phyloP scores from a whole-genome alignment of 2,329 filamentous ascomycete species.

The Albifimbria verrucaria region DNA sequence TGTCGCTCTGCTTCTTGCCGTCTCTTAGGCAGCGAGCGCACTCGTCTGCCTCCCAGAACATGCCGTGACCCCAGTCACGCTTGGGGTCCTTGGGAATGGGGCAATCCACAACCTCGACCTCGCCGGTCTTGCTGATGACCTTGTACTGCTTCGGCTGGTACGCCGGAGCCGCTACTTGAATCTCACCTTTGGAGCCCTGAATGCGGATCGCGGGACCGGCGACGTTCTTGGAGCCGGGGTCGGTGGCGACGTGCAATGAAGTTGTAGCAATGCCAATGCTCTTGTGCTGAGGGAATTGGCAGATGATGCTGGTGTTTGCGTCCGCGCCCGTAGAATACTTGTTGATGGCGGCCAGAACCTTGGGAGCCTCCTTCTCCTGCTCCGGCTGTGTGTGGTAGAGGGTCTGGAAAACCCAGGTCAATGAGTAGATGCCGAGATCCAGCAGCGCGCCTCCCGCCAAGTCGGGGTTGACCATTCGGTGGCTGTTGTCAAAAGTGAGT shows the following conservation, averaged over 20 bases:
- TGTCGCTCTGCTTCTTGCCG: constrained; percentile 70
- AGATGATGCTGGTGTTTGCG: constrained; percentile 73
- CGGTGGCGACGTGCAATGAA: constrained; percentile 56
- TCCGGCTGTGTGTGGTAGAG: constrained; percentile 77
- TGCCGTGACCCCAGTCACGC: constrained; percentile 65
- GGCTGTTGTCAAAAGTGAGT: constrained; percentile 54
- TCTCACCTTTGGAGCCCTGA: constrained; percentile 77
- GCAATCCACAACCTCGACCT: constrained; percentile 49
- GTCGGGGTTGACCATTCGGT: constrained; percentile 79
- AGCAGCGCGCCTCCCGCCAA: constrained; percentile 80
- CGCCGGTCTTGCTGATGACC: constrained; percentile 54
- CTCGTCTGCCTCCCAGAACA: constrained; percentile 88
- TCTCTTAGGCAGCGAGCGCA: constrained; percentile 72
- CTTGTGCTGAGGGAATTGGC: constrained; percentile 67
- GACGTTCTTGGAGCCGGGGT: constrained; percentile 58
- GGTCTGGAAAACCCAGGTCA: constrained; percentile 89
- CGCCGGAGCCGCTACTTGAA: constrained; percentile 71
- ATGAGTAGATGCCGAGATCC: constrained; percentile 82
- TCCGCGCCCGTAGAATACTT: constrained; percentile 74
- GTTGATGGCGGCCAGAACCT: constrained; percentile 65
- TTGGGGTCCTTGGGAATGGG: constrained; percentile 49
- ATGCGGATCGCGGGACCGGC: constrained; percentile 70
- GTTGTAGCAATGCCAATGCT: constrained; percentile 72
- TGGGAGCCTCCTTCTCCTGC: constrained; percentile 64
- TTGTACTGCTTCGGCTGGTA: constrained; percentile 66